Evolutionary conservation across 345 rosid species (phyloP).

Genomic region (Salix koriyanagi): DNA sequence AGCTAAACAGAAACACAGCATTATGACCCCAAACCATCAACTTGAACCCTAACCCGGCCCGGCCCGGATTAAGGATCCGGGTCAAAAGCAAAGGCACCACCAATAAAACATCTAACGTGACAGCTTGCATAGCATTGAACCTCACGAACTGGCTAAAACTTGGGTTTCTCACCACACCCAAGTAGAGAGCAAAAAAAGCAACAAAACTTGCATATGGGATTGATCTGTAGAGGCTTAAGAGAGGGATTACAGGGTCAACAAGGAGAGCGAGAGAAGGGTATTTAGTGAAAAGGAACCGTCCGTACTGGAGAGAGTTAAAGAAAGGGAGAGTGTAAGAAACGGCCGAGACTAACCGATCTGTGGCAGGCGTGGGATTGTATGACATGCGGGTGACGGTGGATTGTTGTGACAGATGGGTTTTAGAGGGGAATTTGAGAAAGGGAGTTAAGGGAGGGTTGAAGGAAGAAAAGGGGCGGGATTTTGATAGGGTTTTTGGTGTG

Average conservation of each 20-base stretch:
- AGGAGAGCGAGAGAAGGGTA: conserved; percentile 50
- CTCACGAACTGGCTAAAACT: conserved; percentile 60
- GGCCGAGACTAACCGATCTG: conserved; percentile 68
- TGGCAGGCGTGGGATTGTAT: conserved; percentile 67
- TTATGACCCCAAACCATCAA: conserved; percentile 72
- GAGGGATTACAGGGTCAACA: conserved; percentile 69
- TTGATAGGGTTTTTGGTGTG: neutral
- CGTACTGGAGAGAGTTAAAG: conserved; percentile 83
- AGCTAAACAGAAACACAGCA: conserved; percentile 63
- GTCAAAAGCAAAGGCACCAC: conserved; percentile 63
- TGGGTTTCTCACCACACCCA: conserved; percentile 80
- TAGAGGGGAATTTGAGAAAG: conserved; percentile 8
- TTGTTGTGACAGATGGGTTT: neutral
- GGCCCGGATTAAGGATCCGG: conserved; percentile 63
- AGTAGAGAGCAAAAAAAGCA: conserved; percentile 78
- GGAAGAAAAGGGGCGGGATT: neutral
- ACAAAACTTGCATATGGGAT: conserved; percentile 79
- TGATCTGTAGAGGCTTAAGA: conserved; percentile 67
- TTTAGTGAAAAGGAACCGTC: conserved; percentile 65
- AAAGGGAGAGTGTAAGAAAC: conserved; percentile 79
- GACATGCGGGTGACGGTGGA: conserved; percentile 37
- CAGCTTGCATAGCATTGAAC: conserved; percentile 92
- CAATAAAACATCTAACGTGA: conserved; percentile 77
- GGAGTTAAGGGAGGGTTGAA: neutral
- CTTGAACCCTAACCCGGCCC: conserved; percentile 52